Base-by-base conservation (phyloP, 805 yeast genomes). In the Candida nitratophila region DNA sequence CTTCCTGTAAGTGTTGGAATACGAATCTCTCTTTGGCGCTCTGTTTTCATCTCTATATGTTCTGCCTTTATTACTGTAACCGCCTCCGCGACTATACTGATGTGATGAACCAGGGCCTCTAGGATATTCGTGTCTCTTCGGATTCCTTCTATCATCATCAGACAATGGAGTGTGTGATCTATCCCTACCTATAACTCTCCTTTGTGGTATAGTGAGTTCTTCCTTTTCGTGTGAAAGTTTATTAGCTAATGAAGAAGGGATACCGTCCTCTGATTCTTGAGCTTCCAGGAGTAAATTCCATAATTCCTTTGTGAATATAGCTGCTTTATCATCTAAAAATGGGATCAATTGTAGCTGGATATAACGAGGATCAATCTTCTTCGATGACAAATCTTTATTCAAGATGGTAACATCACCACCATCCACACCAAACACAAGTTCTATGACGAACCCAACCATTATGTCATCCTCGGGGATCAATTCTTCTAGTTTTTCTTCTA, bases 391-490 rank as follows among this genome's bases (percentile, higher is more conserved):
- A 17, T 34, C 37, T 12, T 17, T 12, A 33, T 15, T 9, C 21
- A 33, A 15, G 8, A 21, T 15, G 7, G 36, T 33, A 4, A 33
- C 19, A 16, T 49, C 46, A 9, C 61, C 67, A 9, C 57, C 64
- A 33, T 22, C 22, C 4, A 15, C 17, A 7, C 26, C 39, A 16
- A 37, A 16, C 4, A 37, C 16, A 4, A 26, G 15, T 12, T 56
- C 59, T 3, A 51, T 44, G 21, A 71, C 54, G 44, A 72, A 75
- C 34, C 71, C 78, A 3, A 65, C 59, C 3, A 76, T 69, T 16
- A 57, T 58, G 21, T 76, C 82, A 49, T 77, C 82, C 39, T 73
- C 79, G 0, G 77, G 77, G 12, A 74, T 53, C 11, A 63, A 55
- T 38, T 61, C 53, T 15, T 63, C 55, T 27, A 75, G 44, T 40